Evolutionary conservation across 768 basidiomycete species (phyloP), one percentile per base, ranked within the genome.

Genomic region (Tephrocybe sp.): DNA sequence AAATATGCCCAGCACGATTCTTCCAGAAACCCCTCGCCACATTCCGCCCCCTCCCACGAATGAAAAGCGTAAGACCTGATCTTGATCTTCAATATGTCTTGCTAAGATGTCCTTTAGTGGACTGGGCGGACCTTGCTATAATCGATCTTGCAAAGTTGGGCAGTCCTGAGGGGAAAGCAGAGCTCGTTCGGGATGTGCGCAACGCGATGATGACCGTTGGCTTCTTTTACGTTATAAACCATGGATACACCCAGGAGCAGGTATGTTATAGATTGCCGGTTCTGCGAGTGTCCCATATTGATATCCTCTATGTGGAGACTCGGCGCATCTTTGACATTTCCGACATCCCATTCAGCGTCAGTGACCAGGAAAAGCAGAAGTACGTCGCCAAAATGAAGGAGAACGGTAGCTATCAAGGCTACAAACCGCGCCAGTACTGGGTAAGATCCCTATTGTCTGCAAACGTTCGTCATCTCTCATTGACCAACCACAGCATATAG

Each of bases 161-260:
- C 4, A 77, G 71, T 3, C 56, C 62, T 0, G 70, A 76, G 48
- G 74, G 68, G 6, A 70, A 73, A 16, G 56, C 61, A 0, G 58
- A 61, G 20, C 64, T 83, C 1, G 73, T 74, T 0, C 42, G 58
- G 6, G 69, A 78, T 47, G 69, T 78, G 3, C 68, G 65, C 26
- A 70, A 77, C 43, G 80, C 81, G 7, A 72, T 83, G 68, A 55
- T 57, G 7, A 66, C 62, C 12, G 31, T 57, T 38, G 73, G 73
- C 1, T 80, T 80, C 61, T 73, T 79, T 58, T 79, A 77, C 51
- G 71, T 74, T 16, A 62, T 77, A 32, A 77, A 78, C 49, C 78
- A 80, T 56, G 78, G 78, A 12, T 69, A 72, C 43, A 72, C 72
- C 0, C 58, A 60, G 36, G 68, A 68, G 20, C 68, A 74, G 64